Base-by-base conservation (phyloP, 495 filamentous ascomycete genomes). In the Letharia columbiana region DNA sequence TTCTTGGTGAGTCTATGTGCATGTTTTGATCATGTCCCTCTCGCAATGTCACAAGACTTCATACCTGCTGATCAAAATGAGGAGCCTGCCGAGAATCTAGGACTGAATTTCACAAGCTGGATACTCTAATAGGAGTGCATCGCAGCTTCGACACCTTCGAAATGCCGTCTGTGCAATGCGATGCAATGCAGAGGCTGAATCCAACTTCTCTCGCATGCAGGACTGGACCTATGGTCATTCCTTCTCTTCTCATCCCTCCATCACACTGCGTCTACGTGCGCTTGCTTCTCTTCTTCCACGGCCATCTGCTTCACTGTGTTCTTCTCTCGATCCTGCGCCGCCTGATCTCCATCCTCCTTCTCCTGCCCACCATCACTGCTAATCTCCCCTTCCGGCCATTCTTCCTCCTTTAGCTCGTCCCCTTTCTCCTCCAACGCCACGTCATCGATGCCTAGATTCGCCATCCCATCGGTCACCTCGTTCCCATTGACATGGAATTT, bases 401-500 rank as follows among this genome's bases (percentile, higher is more conserved):
- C 13, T 44, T 18, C 2, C 12, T 0, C 18, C 42, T 44, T 44
- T 15, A 1, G 13, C 42, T 44, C 42, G 6, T 44, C 42, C 42
- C 15, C 45, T 49, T 10, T 20, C 7, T 49, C 45, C 2, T 49
- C 20, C 20, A n/a, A n/a, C 20, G 0, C 20, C 45, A 49, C 18
- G 1, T 49, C 20, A 9, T 20, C 45, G 0, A 4, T 20, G 3
- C 20, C 45, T 20, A n/a, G 45, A 20, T n/a, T 49, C 45, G 23
- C 9, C 45, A 49, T 49, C 45, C 7, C 23, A 28, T 28, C 23
- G 23, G 1, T 28, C 23, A 28, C 45, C 18, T 49, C 6, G 1
- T 0, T 5, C 45, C 20, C 18, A n/a, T 49, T 44, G 5, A 0
- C 20, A 20, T 0, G 20, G 2, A n/a, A 0, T 2, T 23, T 3